Percentiles rank a stretch among this genome's conserved stretches.
phyloP scores from a whole-genome alignment of 192 early-diverging fungal species.

The Gaertneriomyces sp. region DNA sequence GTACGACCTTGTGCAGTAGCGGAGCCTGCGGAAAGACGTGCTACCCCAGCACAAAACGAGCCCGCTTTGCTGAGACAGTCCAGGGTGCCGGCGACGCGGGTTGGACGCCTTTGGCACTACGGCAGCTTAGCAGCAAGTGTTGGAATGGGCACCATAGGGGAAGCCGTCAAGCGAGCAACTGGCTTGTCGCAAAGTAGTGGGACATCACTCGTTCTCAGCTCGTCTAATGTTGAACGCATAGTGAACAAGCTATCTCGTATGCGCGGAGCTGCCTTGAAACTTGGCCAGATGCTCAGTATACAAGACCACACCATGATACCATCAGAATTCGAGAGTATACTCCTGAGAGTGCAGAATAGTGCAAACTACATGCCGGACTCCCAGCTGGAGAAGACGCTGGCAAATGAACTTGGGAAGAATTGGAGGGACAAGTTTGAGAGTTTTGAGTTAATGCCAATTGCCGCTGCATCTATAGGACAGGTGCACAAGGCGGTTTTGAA shows the following conservation, averaged over 20 bases:
- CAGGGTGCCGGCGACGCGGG: conserved; percentile 71
- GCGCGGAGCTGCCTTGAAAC: conserved; percentile 95
- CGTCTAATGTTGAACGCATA: conserved; percentile 79
- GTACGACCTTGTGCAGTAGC: too few species aligned
- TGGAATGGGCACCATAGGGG: conserved; percentile 67
- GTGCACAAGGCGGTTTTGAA: conserved; percentile 48
- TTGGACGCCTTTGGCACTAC: conserved; percentile 78
- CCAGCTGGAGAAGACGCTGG: conserved; percentile 75
- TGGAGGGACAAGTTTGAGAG: conserved; percentile 67
- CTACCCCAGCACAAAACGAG: background rate
- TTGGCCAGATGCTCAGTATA: conserved; percentile 97
- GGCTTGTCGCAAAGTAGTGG: conserved; percentile 41
- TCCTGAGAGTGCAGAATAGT: conserved; percentile 85
- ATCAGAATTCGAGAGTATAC: conserved; percentile 71
- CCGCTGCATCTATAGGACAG: conserved; percentile 66
- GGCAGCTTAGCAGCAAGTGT: conserved; percentile 69
- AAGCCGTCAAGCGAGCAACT: conserved; percentile 58
- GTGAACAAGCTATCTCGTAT: conserved; percentile 82
- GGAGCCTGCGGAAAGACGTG: too few species aligned
- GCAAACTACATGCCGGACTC: conserved; percentile 93
- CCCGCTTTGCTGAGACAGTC: conserved; percentile 10
- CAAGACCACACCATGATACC: conserved; percentile 70
- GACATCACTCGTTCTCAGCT: conserved; percentile 46
- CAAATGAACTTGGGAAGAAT: conserved; percentile 60
- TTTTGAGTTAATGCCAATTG: conserved; percentile 83